Conservation (phyloP, 75 land plant genomes). For the Picea glauca region DNA sequence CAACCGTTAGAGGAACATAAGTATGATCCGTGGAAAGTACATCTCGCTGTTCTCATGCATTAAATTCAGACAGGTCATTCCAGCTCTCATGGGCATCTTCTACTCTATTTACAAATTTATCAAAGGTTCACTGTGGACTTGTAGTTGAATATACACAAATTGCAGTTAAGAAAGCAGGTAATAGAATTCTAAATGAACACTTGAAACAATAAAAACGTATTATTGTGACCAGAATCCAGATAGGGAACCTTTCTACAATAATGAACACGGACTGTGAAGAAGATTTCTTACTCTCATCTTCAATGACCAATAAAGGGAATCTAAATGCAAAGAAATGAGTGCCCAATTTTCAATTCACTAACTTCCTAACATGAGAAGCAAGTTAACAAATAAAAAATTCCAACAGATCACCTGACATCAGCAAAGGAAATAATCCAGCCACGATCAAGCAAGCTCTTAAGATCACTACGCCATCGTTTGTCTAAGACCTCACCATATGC, state of each 20-base stretch:
- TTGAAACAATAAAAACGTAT: no score
- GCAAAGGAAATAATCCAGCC: slow-evolving; percentile 97
- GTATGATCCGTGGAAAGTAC: slow-evolving; percentile 63
- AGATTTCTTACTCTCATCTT: no score
- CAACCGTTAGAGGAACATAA: slow-evolving; percentile 70
- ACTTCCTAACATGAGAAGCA: no score
- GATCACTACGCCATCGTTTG: slow-evolving; percentile 81
- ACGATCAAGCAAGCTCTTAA: slow-evolving; percentile 86
- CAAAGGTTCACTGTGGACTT: no score
- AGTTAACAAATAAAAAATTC: not conserved
- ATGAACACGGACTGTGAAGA: no score
- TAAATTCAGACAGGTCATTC: slow-evolving; percentile 74
- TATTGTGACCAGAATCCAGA: no score
- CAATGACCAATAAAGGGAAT: no score
- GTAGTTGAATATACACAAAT: no score
- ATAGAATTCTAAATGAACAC: not conserved
- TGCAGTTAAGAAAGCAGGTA: no score
- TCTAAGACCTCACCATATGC: slow-evolving; percentile 89
- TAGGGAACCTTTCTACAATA: no score
- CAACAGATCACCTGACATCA: slow-evolving; percentile 75
- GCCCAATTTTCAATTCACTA: not conserved
- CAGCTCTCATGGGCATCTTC: slow-evolving; percentile 21
- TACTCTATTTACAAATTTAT: not conserved
- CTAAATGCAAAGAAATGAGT: not conserved
- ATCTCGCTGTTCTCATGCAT: slow-evolving; percentile 70